Evolutionary conservation across 164 flowering plant genomes (phyloP).

Genomic region (Nelumbo lutea): DNA sequence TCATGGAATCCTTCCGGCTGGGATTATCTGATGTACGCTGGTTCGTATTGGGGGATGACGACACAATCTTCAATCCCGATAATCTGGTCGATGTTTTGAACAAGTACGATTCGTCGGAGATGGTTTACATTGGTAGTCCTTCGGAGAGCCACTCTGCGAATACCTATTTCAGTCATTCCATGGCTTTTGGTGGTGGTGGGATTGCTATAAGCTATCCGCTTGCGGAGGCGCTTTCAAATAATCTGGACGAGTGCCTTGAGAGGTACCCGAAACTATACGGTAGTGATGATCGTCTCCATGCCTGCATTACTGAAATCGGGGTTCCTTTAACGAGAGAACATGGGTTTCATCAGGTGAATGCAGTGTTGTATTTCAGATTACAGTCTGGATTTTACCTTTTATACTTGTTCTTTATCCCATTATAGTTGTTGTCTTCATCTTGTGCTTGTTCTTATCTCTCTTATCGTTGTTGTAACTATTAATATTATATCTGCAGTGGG

Average conservation of each 20-base stretch:
- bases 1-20: slow-evolving; percentile 43
- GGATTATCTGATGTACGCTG: slow-evolving; percentile 46
- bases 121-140: slow-evolving; percentile 50
- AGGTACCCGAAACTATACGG: slow-evolving; percentile 60
- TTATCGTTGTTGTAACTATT: background rate
- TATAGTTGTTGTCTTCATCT: background rate
- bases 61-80: slow-evolving; percentile 50
- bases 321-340: slow-evolving; percentile 50
- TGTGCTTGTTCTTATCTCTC: background rate
- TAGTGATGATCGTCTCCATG: slow-evolving; percentile 66
- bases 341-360: slow-evolving; percentile 65
- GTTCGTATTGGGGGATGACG: slow-evolving; percentile 65
- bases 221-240: slow-evolving; percentile 37
- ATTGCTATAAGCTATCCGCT: slow-evolving; percentile 56
- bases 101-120: slow-evolving; percentile 45
- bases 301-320: slow-evolving; percentile 63
- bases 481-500: slow-evolving; percentile 34
- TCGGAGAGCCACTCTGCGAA: slow-evolving; percentile 66
- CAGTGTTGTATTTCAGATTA: background rate
- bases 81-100: slow-evolving; percentile 46
- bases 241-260: slow-evolving; percentile 53
- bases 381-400: background rate
- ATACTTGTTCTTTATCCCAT: background rate
- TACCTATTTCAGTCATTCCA: slow-evolving; percentile 47
- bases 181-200: slow-evolving; percentile 72